Base-by-base conservation (phyloP, 345 rosid genomes). In the Viola odorata region DNA sequence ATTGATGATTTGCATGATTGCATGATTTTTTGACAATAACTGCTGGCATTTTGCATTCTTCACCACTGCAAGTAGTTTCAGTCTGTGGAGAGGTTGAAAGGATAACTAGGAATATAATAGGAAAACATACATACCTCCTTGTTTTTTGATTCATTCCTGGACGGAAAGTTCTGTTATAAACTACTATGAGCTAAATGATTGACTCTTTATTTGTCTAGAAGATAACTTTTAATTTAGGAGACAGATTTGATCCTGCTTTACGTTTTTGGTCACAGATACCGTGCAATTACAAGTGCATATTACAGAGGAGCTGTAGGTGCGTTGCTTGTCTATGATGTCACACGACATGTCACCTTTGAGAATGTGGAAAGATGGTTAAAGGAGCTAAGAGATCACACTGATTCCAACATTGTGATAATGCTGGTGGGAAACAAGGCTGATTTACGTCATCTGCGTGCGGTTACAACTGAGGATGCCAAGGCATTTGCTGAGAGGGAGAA, bases 381-480 rank as follows among this genome's bases (percentile, higher is more conserved):
- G 73, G 73, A 69, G 51, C 73, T 69, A 38, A 51, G 68, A 6
- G 73, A 69, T 37, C 73, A 69, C 41, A 69, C 73, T 3, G 73
- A 69, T 36, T 57, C 68, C 38, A 69, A 57, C 67, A 69, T 69
- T 37, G 73, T 69, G 37, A 62, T 69, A 37, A 69, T 69, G 73
- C 73, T 69, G 5, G 73, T 69, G 41, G 68, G 68, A 11, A 69
- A 69, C 68, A 69, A 69, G 63, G 73, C 73, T 41, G 73, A 69
- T 62, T 58, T 69, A 53, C 58, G 67, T 7, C 73, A 69, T 57
- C 16, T 62, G 53, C 67, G 73, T 10, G 73, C 68, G 36, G 73
- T 69, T 36, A 15, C 40, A 3, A 62, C 68, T 4, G 73, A 69
- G 53, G 73, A 56, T 57, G 63, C 73, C 40, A 56, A 45, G 17